Evolutionary conservation across 306 rosid species (phyloP).

Genomic region (Citrullus mucosospermus): DNA sequence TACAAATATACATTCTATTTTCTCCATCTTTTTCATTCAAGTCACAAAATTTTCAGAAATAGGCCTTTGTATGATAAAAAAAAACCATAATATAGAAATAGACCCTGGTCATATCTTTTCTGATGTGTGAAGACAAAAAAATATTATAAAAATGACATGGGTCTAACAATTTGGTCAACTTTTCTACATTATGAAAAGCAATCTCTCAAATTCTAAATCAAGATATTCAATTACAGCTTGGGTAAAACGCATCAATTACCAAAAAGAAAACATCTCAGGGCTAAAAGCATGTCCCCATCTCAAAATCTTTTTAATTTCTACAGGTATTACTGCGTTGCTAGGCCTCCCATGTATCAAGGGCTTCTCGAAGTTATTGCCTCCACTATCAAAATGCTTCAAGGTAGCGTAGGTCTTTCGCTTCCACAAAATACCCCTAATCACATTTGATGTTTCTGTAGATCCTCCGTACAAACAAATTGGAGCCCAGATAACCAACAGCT

Average conservation of each 20-base stretch:
- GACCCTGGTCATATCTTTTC: background rate
- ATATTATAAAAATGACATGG: slow-evolving; percentile 18
- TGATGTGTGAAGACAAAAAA: slow-evolving; percentile 18
- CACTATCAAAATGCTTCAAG: slow-evolving; percentile 1
- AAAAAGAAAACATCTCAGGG: background rate
- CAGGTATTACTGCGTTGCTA: background rate
- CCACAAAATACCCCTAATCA: slow-evolving; percentile 31
- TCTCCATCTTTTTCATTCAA: background rate
- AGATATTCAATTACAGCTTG: slow-evolving; percentile 60
- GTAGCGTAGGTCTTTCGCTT: background rate
- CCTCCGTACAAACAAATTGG: slow-evolving; percentile 97
- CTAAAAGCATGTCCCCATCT: slow-evolving; percentile 8
- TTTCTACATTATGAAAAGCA: slow-evolving; percentile 42
- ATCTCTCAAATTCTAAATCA: slow-evolving; percentile 62
- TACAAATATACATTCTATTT: background rate
- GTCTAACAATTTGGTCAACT: slow-evolving; percentile 47
- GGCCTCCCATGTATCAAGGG: background rate
- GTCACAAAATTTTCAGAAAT: background rate
- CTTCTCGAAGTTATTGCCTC: slow-evolving; percentile 2
- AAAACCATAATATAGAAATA: background rate
- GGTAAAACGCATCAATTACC: slow-evolving; percentile 25
- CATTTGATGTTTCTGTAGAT: slow-evolving; percentile 99
- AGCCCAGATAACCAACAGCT: slow-evolving; percentile 95
- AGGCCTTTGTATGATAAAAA: background rate
- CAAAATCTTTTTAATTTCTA: slow-evolving; percentile 9